A percentile compares a stretch with the other conserved stretches of the same genome.
Evolutionary conservation across 75 land plant genomes (phyloP).

Genomic region (Pseudotsuga menziesii): DNA sequence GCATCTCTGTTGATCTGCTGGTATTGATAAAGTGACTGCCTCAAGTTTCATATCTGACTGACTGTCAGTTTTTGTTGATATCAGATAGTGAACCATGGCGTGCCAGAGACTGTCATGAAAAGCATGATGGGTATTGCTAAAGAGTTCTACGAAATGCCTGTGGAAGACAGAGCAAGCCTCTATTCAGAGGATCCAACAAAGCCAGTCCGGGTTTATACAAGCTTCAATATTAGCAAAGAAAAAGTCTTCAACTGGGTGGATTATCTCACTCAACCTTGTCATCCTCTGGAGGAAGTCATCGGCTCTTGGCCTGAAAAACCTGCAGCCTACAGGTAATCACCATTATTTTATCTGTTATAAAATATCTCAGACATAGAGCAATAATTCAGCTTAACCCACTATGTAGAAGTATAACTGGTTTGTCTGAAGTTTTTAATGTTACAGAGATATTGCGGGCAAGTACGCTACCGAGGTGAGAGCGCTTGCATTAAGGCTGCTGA

Average conservation of each 20-base stretch:
- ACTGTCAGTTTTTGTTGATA: too few relatives aligned
- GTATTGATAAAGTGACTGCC: background rate
- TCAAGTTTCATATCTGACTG: background rate
- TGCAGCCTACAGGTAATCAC: constrained; percentile 1
- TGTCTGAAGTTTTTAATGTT: background rate
- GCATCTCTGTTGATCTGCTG: too few relatives aligned
- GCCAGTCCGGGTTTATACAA: constrained; percentile 49
- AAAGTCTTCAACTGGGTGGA: constrained; percentile 12
- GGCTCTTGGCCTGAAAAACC: constrained; percentile 59
- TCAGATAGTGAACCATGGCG: constrained; percentile 64
- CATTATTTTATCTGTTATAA: too few relatives aligned
- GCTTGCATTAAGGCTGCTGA: constrained; percentile 26
- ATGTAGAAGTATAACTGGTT: background rate
- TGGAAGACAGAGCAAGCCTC: constrained; percentile 32
- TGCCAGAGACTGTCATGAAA: constrained; percentile 22
- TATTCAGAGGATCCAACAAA: constrained; percentile 25
- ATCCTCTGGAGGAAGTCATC: constrained; percentile 29
- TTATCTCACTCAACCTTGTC: constrained; percentile 28
- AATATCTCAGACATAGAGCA: background rate
- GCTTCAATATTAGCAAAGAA: constrained; percentile 40
- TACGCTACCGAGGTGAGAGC: constrained; percentile 19
- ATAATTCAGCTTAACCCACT: constrained; percentile 35
- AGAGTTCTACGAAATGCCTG: constrained; percentile 46
- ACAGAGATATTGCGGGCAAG: constrained; percentile 34
- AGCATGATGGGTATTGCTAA: constrained; percentile 29